Evolutionary conservation across 176 grass and related monocot species (phyloP), one percentile per base, ranked within the genome.

Genomic region (Carex kokanica): DNA sequence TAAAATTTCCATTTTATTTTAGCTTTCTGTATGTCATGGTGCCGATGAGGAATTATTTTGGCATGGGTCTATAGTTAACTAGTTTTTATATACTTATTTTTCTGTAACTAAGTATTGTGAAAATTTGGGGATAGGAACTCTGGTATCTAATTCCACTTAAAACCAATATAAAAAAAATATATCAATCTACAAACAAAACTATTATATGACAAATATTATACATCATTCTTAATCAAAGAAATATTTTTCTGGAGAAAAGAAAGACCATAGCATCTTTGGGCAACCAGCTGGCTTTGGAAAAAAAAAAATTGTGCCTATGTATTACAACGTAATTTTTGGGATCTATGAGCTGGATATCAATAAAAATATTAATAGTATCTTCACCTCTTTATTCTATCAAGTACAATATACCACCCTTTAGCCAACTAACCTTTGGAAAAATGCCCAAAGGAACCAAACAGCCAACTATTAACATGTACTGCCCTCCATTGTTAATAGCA

Each of bases 401-500:
- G 43, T 65, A 67, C 38, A 49, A 43, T 43, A 65, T 51, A 68
- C 80, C 80, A 47, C 63, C 41, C 60, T 82, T 67, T 13, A 29
- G 20, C 80, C 80, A 82, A 32, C 61, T 64, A 65, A 81, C 18
- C 78, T 29, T 82, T 82, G 41, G 79, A 82, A 82, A 82, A 82
- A 64, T 82, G 41, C 79, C 60, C 6, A 38, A 61, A 64, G 24
- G 61, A 65, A 82, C 61, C 59, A 54, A 82, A 25, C 20, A 82
- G 52, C 79, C 58, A 31, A 63, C 79, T 41, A 49, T 82, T 52
- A 27, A 49, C 15, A 25, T 3, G 59, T 29, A 82, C 47, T 67
- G 16, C 60, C 13, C 80, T 82, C 40, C 61, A 82, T 52, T 82
- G 16, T 31, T 29, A 14, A 18, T 10, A 29, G 10, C 80, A 66